Evolutionary conservation across 106 monocot species (phyloP).

Genomic region (Acorus calamus): DNA sequence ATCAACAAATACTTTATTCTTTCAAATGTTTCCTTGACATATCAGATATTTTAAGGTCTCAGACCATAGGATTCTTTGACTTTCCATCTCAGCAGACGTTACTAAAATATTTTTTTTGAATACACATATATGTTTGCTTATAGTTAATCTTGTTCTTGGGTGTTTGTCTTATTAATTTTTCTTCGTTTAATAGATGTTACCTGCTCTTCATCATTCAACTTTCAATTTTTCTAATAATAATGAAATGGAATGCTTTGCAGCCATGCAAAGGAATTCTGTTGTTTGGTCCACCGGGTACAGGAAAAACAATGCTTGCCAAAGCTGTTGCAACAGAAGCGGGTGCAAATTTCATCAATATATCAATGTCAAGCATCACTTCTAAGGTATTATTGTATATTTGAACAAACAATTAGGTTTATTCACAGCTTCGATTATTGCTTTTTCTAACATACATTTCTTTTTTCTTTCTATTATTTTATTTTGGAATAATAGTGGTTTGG

Average conservation of each 20-base stretch:
- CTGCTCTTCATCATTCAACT: too few relatives aligned
- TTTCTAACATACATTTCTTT: not conserved
- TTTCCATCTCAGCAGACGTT: too few relatives aligned
- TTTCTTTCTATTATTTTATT: not conserved
- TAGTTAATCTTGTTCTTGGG: too few relatives aligned
- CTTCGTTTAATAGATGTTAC: too few relatives aligned
- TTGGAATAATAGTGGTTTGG: constrained; percentile 80
- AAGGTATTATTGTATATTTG: constrained; percentile 40
- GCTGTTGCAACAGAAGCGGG: constrained; percentile 97
- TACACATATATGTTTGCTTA: too few relatives aligned
- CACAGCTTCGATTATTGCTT: not conserved
- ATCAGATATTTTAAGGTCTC: too few relatives aligned
- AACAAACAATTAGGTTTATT: not conserved
- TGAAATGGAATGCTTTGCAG: constrained; percentile 14
- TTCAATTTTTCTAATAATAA: too few relatives aligned
- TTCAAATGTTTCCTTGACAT: too few relatives aligned
- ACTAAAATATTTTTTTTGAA: too few relatives aligned
- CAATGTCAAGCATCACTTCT: constrained; percentile 99
- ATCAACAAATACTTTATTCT: too few relatives aligned
- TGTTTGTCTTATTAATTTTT: too few relatives aligned
- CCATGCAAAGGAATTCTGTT: constrained; percentile 96
- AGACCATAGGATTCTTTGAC: too few relatives aligned
- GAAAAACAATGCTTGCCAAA: constrained; percentile 99
- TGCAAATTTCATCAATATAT: constrained; percentile 98
- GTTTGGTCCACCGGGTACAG: constrained; percentile 95